Base-by-base conservation (phyloP, 306 rosid species). In the Pueraria montana region DNA sequence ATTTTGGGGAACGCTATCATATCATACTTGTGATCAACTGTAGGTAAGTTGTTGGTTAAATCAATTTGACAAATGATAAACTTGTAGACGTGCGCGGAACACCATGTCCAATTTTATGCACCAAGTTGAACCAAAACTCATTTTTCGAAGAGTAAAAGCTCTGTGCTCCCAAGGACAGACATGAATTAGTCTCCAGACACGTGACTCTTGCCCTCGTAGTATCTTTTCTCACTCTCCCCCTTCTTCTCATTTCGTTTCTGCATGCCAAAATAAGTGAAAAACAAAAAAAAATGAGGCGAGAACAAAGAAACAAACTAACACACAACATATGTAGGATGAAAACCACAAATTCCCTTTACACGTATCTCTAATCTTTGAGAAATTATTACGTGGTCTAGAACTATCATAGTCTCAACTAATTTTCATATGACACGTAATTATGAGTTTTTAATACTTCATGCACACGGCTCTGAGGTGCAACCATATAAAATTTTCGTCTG, bases 201-300 rank as follows among this genome's bases (percentile, higher is more conserved):
- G 38, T 75, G 85, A 16, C 91, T 8, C 91, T 93, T 95, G 8
- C 74, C 77, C 85, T 90, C 96, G 18, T 95, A 93, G 87, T 94
- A 94, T 85, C 81, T 91, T 84, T 80, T 89, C 92, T 95, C 98
- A 67, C 98, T 93, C 71, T 81, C 97, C 38, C 89, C 90, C 88
- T 95, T 95, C 93, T 93, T 93, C 73, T 91, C 90, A 18, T 95
- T 93, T 58, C 98, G 97, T 84, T 86, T 88, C 98, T 95, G 97
- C 84, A 84, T 74, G 40, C 8, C 20, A 24, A 34, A 63, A 27
- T 12, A 14, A 17, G 23, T 52, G 56, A 77, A 24, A 58, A 24
- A n/a, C n/a, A 27, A 17, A 67, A n/a, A 16, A 64, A 42, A 48
- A 77, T 11, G 42, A 49, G 46, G 68, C 3, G 9, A 68, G 11